Conservation (phyloP, 2,329 filamentous ascomycete species). For the Hypoxylon sp. region DNA sequence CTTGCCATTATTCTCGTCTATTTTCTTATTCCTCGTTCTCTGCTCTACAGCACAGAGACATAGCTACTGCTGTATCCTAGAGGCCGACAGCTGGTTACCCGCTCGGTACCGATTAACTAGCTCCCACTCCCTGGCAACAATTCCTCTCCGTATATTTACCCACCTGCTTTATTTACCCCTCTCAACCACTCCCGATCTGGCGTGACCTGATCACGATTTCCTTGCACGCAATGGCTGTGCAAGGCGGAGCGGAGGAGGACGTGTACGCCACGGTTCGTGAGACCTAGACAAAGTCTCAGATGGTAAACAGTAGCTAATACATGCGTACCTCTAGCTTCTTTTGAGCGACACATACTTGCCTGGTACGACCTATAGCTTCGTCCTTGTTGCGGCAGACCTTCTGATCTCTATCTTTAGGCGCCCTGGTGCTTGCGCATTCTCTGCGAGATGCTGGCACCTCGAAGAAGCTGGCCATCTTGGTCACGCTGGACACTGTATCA, state of each 20-base stretch:
- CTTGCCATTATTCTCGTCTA: slow-evolving; percentile 10
- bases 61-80: slow-evolving; percentile 5
- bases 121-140: background rate
- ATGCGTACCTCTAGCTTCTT: slow-evolving; percentile 76
- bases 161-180: slow-evolving; percentile 28
- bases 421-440: slow-evolving; percentile 93
- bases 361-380: slow-evolving; percentile 69
- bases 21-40: slow-evolving; percentile 1
- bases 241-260: slow-evolving; percentile 59
- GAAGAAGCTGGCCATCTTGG: slow-evolving; percentile 87
- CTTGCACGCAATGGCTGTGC: slow-evolving; percentile 50
- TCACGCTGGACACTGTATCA: slow-evolving; percentile 85
- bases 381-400: slow-evolving; percentile 31
- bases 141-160: slow-evolving; percentile 5
- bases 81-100: slow-evolving; percentile 12
- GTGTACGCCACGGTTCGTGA: slow-evolving; percentile 71
- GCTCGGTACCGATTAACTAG: background rate
- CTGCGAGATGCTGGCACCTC: slow-evolving; percentile 89
- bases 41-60: slow-evolving; percentile 1
- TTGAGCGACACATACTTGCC: slow-evolving; percentile 94
- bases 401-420: slow-evolving; percentile 70
- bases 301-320: slow-evolving; percentile 45
- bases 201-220: slow-evolving; percentile 31
- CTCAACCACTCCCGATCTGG: slow-evolving; percentile 27
- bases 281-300: slow-evolving; percentile 18